These are phyloP conservation scores for Aspergillus biplanus DNA, from an alignment of 495 filamentous ascomycete species.

Conservation along the genomic window DNA sequence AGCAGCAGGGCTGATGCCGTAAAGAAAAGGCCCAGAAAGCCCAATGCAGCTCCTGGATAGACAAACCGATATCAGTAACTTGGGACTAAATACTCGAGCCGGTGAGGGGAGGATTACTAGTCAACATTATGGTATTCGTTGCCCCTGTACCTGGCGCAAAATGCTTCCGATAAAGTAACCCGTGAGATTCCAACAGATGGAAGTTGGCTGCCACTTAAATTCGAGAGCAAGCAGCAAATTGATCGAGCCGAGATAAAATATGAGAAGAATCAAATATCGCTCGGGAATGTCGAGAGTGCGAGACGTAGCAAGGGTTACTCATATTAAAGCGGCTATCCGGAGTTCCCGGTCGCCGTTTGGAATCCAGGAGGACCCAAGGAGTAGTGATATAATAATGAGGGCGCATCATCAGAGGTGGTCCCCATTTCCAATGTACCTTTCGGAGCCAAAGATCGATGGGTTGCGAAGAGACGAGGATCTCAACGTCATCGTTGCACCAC, in stretches of 20 bases:
- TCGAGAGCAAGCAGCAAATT: not conserved
- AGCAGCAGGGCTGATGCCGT: slow-evolving; percentile 73
- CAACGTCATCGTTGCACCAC: slow-evolving; percentile 40
- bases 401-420: slow-evolving; percentile 25
- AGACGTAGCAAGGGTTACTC: slow-evolving; percentile 14
- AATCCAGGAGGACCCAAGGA: slow-evolving; percentile 6
- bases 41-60: slow-evolving; percentile 50
- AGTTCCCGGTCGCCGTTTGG: slow-evolving; percentile 22
- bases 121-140: slow-evolving; percentile 34
- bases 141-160: slow-evolving; percentile 7
- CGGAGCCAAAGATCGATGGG: slow-evolving; percentile 1
- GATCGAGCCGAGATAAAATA: not conserved
- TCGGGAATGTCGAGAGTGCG: slow-evolving; percentile 14
- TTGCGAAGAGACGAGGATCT: slow-evolving; percentile 24
- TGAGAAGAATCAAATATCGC: slow-evolving; percentile 3
- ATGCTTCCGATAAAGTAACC: not conserved
- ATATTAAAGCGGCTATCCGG: slow-evolving; percentile 31
- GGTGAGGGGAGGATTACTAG: slow-evolving; percentile 33
- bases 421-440: slow-evolving; percentile 1
- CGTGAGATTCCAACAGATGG: not conserved
- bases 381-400: slow-evolving; percentile 37
- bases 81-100: not conserved
- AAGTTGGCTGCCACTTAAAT: not conserved
- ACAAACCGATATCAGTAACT: slow-evolving; percentile 9
- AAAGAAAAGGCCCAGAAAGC: slow-evolving; percentile 71